Percentiles rank a stretch among this genome's conserved stretches.
These are phyloP conservation scores for Capsella bursapastoris DNA, from an alignment of 345 rosid genomes.

Conservation along the genomic window DNA sequence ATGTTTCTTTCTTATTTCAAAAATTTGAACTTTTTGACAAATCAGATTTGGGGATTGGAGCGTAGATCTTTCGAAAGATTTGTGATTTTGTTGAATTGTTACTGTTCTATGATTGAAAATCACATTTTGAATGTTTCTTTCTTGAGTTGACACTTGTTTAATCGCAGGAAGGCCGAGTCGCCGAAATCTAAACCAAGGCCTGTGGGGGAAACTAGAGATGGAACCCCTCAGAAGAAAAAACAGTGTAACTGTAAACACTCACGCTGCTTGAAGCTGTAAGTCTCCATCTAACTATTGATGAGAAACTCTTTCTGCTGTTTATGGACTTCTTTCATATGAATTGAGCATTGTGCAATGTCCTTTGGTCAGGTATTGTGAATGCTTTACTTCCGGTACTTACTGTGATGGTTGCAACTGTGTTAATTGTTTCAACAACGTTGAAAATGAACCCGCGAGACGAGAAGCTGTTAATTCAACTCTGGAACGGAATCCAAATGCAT, in stretches of 20 bases:
- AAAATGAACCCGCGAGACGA: slow-evolving; percentile 81
- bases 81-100: not conserved
- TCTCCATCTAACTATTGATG: slow-evolving; percentile 4
- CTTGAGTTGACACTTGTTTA: slow-evolving; percentile 17
- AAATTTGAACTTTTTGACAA: slow-evolving; percentile 20
- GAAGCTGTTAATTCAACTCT: slow-evolving; percentile 91
- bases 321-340: not conserved
- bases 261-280: slow-evolving; percentile 97
- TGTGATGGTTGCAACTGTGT: slow-evolving; percentile 98
- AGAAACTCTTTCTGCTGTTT: not conserved
- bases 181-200: slow-evolving; percentile 77
- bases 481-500: slow-evolving; percentile 98
- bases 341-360: slow-evolving; percentile 12
- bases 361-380: slow-evolving; percentile 86
- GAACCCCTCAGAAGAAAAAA: slow-evolving; percentile 92
- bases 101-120: not conserved
- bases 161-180: slow-evolving; percentile 77
- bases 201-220: slow-evolving; percentile 71
- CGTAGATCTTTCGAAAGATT: slow-evolving; percentile 2
- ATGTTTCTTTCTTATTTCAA: slow-evolving; percentile 41
- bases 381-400: slow-evolving; percentile 94
- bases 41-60: slow-evolving; percentile 22
- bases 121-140: slow-evolving; percentile 1
- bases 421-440: slow-evolving; percentile 91
- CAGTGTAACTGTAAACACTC: slow-evolving; percentile 98